Base-by-base conservation (phyloP, 2,329 filamentous ascomycete species). In the Fusarium neocosmosporiellum region DNA sequence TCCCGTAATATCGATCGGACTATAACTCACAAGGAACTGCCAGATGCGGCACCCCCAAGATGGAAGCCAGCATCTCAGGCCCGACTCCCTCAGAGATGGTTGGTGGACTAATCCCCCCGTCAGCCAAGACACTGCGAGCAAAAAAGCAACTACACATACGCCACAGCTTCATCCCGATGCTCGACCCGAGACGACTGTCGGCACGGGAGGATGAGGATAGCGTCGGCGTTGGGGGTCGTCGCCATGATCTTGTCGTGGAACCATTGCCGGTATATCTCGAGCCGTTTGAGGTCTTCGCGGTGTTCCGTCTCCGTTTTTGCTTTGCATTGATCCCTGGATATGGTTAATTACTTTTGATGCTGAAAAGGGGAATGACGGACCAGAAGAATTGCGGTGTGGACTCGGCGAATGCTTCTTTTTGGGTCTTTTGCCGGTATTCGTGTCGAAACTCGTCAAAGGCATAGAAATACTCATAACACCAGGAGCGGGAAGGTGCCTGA, bases 381-480 rank as follows among this genome's bases (percentile, higher is more conserved):
- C 78, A 82, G 63, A 79, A 68, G 41, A 77, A 75, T 22, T 69
- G 54, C 3, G 78, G 69, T 3, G 75, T 80, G 5, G 77, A 61
- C 39, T 83, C 82, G 7, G 75, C n/a, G 36, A 77, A 81, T 0
- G 81, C 76, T 33, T 72, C 53, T 4, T 59, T 68, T 6, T 73
- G 66, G 36, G 79, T 78, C 22, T 71, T 74, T 31, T 72, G 31
- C 13, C 46, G 37, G 36, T 80, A 83, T 1, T 68, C 66, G 1
- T 66, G 29, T 24, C 77, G 72, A 31, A 83, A 83, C 0, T 61
- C 48, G 18, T 77, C 70, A 60, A 80, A 82, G 7, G 72, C 61
- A 43, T 79, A 73, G 59, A 78, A 81, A 59, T 80, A 82, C 9
- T 81, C 80, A 69, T 80, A 79, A 59, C 79, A 81, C 59, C 79